Base-by-base conservation (phyloP, 1,284 basidiomycete species). In the Athelia psychrophila region DNA sequence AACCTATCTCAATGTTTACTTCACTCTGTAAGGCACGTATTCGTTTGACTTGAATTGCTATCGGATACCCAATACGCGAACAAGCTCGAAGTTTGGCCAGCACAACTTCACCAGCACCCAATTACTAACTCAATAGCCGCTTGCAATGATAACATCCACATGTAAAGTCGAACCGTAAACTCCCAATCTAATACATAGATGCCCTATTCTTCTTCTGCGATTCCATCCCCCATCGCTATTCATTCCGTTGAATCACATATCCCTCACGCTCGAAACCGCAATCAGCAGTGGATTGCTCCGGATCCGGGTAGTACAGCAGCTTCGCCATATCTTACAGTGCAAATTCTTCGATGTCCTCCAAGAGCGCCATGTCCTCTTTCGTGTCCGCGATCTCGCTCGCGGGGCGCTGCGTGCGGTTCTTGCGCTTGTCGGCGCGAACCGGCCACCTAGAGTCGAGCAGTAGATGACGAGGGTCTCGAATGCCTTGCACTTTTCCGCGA, bases 401-500 rank as follows among this genome's bases (percentile, higher is more conserved):
- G 2, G 71, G 59, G 15, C 70, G 65, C 52, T 69, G 66, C 2
- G 77, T 68, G 1, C 88, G 75, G 2, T 71, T 67, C 56, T 82
- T 83, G 12, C 88, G 77, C 54, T 76, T 77, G 45, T 90, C 86
- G 88, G 90, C 0, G 83, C 85, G 60, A 92, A 92, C 2, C 77
- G 75, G 1, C 77, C 73, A 0, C 81, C 79, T 5, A 93, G 77
- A 8, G 87, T 84, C 33, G 82, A 84, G 55, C 83, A 87, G 61
- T 93, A 91, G 18, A 90, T 86, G 3, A 92, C 81, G 13, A 95
- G 76, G 30, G 88, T 91, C 59, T 91, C 88, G 58, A 93, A 92
- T 2, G 91, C 91, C 60, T 91, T 86, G 51, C 90, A 89, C 65
- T 94, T 93, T 59, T 94, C 92, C 59, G 92, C 90, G 57, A 93